Evolutionary conservation across 345 rosid species (phyloP), one percentile per base, ranked within the genome.

Genomic region (Brassica rapa): DNA sequence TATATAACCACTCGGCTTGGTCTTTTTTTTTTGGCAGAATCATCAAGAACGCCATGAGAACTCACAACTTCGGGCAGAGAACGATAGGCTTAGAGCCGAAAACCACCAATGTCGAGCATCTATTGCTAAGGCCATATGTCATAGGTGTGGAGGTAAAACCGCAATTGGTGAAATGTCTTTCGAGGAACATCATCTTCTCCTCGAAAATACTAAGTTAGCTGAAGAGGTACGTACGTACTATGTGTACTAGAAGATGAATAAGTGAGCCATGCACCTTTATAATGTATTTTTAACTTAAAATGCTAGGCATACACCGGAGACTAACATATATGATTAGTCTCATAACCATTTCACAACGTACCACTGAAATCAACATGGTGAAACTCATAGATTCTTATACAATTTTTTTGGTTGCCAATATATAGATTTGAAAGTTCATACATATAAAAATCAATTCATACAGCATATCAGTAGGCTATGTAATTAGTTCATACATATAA

Each of bases 1-100:
- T 46, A 46, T 46, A 46, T 27, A 61, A 9, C 62, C 33, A 64
- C 35, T n/a, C 9, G 15, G 41, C 25, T 65, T 16, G 5, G 7
- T 60, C 41, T 33, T 30, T 21, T 27, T 32, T 62, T 15, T 67
- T n/a, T 2, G 64, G 70, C 66, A 96, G 98, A 90, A 88, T 16
- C 96, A 90, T 9, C 91, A 83, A 16, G 99, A 96, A 85, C 88
- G 98, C 5, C 70, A 73, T 6, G 96, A 93, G 53, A 96, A 93
- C 82, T 30, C 84, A 2, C 89, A 86, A 71, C 97, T 96, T 33
- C 85, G 92, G 67, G 0, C 73, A 0, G 96, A 87, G 84, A 90
- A 93, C 64, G 91, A 89, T 1, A 91, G 83, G 84, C 90, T 95
- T 32, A 83, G 87, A 77, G 84, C 87, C 21, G 98, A 95, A 1